phyloP scores from a whole-genome alignment of 139 green algal species.

The Limnomonas spitsbergensis region DNA sequence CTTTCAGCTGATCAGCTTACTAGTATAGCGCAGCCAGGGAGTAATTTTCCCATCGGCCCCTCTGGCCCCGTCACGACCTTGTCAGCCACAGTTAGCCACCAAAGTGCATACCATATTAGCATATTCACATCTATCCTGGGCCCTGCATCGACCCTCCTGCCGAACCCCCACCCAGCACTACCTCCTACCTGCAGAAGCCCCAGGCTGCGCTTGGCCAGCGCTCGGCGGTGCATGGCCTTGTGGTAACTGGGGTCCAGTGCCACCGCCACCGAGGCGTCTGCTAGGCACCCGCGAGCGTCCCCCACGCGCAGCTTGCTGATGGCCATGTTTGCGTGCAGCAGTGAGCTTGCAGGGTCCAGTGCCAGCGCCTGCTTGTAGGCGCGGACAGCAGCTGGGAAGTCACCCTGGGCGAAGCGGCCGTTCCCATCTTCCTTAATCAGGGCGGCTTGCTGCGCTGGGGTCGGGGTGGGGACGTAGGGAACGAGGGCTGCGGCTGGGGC shows the following conservation, averaged over 20 bases:
- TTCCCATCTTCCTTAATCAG: conserved; percentile 30
- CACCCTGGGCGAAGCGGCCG: background rate
- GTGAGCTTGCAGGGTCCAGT: conserved; percentile 15
- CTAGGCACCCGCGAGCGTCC: conserved; percentile 12
- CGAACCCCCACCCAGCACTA: too few relatives aligned
- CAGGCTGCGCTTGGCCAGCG: conserved; percentile 29
- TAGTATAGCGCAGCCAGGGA: too few relatives aligned
- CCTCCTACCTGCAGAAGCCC: too few relatives aligned
- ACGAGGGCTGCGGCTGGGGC: background rate
- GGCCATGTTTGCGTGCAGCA: conserved; percentile 33
- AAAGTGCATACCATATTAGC: too few relatives aligned
- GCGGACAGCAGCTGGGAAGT: conserved; percentile 17
- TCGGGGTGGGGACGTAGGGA: background rate
- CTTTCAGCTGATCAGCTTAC: too few relatives aligned
- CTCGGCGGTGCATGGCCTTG: conserved; percentile 38
- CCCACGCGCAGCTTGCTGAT: conserved; percentile 9
- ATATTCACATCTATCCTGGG: too few relatives aligned
- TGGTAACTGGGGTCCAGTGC: conserved; percentile 29
- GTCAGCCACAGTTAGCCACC: too few relatives aligned
- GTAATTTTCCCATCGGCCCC: too few relatives aligned
- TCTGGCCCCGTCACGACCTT: too few relatives aligned
- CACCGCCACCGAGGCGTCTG: conserved; percentile 25
- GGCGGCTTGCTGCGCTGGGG: conserved; percentile 6
- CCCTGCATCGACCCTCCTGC: too few relatives aligned
- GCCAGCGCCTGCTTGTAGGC: conserved; percentile 28